A percentile compares a stretch with the other conserved stretches of the same genome.
These are phyloP conservation scores for Chenopodium formosanum DNA, from an alignment of 148 eudicot species.

Conservation along the genomic window DNA sequence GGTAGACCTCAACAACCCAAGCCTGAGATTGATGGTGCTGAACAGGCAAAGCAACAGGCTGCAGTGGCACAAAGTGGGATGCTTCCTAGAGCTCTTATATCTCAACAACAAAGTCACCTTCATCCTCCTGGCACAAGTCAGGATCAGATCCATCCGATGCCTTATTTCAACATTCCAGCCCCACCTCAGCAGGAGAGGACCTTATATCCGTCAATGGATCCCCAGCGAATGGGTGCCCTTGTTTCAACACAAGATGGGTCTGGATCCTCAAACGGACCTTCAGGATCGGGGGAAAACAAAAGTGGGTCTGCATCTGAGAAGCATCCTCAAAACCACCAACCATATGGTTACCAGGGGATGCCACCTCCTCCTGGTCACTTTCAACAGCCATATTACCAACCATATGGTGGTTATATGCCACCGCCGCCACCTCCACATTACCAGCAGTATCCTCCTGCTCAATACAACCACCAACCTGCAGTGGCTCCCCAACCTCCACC, in stretches of 20 bases:
- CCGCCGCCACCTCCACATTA: constrained; percentile 54
- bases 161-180: constrained; percentile 78
- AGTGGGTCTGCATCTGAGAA: constrained; percentile 35
- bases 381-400: constrained; percentile 68
- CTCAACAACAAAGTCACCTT: constrained; percentile 76
- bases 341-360: constrained; percentile 49
- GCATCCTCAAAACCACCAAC: constrained; percentile 43
- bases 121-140: constrained; percentile 62
- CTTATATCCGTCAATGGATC: constrained; percentile 94
- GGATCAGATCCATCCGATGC: constrained; percentile 55
- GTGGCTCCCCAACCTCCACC: constrained; percentile 32
- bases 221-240: constrained; percentile 93
- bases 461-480: constrained; percentile 26
- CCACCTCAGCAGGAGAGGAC: constrained; percentile 69
- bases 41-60: constrained; percentile 55
- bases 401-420: constrained; percentile 70
- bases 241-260: constrained; percentile 70
- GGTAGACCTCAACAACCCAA: constrained; percentile 87
- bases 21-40: constrained; percentile 54
- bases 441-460: constrained; percentile 60
- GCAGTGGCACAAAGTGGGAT: constrained; percentile 81
- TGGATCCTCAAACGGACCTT: constrained; percentile 30
- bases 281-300: constrained; percentile 51
- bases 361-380: constrained; percentile 61
- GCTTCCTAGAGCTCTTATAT: constrained; percentile 86